Conservation (phyloP, 139 green algal genomes). For the Coelastrella sp. region DNA sequence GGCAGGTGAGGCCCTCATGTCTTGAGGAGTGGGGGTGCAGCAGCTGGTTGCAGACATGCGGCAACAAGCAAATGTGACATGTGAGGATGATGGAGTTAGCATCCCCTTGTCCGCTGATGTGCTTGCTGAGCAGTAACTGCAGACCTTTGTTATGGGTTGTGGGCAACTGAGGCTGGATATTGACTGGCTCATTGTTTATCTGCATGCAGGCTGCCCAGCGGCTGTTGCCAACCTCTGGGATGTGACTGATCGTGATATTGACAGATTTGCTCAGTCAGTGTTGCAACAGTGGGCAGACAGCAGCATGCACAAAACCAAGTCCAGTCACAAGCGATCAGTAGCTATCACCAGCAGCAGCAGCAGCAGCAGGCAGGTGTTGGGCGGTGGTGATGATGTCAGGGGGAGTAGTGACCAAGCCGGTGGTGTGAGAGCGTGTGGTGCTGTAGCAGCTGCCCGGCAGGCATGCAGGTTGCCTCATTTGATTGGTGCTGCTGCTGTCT, state of each 20-base stretch:
- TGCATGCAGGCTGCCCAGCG: conserved; percentile 76
- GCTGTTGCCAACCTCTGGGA: conserved; percentile 95
- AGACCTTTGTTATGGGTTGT: background rate
- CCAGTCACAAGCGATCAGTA: background rate
- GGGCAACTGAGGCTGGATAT: background rate
- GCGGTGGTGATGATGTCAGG: too few species aligned
- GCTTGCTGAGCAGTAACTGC: background rate
- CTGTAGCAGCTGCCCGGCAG: conserved; percentile 60
- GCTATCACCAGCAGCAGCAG: background rate
- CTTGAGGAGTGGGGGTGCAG: conserved; percentile 5
- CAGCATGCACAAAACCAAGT: background rate
- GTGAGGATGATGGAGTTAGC: background rate
- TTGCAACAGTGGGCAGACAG: conserved; percentile 53
- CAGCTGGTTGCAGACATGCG: background rate
- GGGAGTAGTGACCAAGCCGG: background rate
- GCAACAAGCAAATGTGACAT: background rate
- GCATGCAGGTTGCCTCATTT: conserved; percentile 85
- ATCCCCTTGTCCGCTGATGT: background rate
- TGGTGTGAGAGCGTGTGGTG: conserved; percentile 40
- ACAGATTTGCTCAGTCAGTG: conserved; percentile 82
- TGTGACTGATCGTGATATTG: conserved; percentile 96
- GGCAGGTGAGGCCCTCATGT: conserved; percentile 61
- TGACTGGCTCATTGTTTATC: background rate
- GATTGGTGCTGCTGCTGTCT: conserved; percentile 91
- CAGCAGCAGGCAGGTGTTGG: background rate